Evolutionary conservation across 345 rosid species (phyloP).

Genomic region (Aquilaria malaccensis): DNA sequence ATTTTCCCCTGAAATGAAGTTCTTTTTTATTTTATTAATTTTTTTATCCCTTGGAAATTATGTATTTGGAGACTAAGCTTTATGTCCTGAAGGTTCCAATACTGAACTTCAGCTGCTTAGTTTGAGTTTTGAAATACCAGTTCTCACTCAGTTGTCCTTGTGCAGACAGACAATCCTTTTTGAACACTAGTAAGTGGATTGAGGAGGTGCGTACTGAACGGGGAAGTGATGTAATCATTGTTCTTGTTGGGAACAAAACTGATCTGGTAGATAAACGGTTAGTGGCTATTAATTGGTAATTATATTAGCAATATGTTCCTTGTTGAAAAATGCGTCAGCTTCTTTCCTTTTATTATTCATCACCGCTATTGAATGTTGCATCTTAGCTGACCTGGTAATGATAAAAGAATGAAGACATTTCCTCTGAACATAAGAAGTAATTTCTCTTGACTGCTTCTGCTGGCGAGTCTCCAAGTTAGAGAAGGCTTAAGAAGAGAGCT

Average conservation of each 20-base stretch:
- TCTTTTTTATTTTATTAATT: no score
- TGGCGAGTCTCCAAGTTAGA: no score
- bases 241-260: slow-evolving; percentile 88
- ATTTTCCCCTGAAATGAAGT: no score
- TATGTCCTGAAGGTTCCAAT: no score
- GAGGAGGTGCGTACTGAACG: slow-evolving; percentile 88
- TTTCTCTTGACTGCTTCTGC: no score
- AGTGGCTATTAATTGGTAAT: neutral
- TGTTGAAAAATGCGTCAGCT: neutral
- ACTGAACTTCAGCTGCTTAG: no score
- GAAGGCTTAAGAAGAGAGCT: no score
- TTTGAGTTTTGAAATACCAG: neutral
- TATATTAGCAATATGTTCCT: neutral
- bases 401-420: neutral
- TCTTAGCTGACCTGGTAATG: neutral
- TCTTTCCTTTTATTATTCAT: neutral
- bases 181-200: slow-evolving; percentile 89
- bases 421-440: no score
- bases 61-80: no score
- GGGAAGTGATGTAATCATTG: slow-evolving; percentile 84
- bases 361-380: no score
- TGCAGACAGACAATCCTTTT: slow-evolving; percentile 83
- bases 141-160: slow-evolving; percentile 6
- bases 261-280: slow-evolving; percentile 86
- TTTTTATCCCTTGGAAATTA: no score